Percentiles rank a stretch among this genome's conserved stretches.
These are phyloP conservation scores for Zizania palustris DNA, from an alignment of 202 grass and related monocot species.

Conservation along the genomic window DNA sequence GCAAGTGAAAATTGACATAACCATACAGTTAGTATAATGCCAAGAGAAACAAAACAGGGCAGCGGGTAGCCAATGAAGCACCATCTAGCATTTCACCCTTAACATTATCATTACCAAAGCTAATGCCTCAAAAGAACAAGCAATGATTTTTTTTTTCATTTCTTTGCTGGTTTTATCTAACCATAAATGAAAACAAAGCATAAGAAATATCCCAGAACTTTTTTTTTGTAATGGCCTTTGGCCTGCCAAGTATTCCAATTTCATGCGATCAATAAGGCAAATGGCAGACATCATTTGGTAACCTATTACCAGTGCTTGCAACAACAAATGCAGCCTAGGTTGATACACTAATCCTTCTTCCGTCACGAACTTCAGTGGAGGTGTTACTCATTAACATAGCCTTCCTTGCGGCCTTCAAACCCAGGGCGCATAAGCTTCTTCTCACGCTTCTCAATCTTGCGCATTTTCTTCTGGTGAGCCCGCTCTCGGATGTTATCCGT, in stretches of 20 bases:
- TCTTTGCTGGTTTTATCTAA: slow-evolving; percentile 3
- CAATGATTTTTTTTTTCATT: not conserved
- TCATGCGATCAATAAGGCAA: slow-evolving; percentile 1
- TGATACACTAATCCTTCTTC: slow-evolving; percentile 6
- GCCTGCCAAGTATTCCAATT: slow-evolving; percentile 25
- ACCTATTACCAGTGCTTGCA: slow-evolving; percentile 19
- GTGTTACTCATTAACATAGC: slow-evolving; percentile 68
- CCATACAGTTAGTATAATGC: not conserved
- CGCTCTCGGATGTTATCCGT: slow-evolving; percentile 69
- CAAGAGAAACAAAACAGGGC: not conserved
- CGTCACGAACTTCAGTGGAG: not conserved
- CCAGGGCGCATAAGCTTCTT: slow-evolving; percentile 89
- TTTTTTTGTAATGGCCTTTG: not conserved
- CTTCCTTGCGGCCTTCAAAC: slow-evolving; percentile 85
- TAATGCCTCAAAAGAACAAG: not conserved
- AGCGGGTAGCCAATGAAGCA: slow-evolving; percentile 8
- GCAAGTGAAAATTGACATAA: slow-evolving; percentile 14
- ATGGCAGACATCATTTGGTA: slow-evolving; percentile 10
- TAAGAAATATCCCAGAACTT: slow-evolving; percentile 8
- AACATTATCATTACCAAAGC: too few relatives aligned
- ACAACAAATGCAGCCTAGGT: slow-evolving; percentile 14
- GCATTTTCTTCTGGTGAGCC: slow-evolving; percentile 75
- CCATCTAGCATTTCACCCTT: not conserved
- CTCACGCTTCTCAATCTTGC: slow-evolving; percentile 88
- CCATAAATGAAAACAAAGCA: slow-evolving; percentile 10